Evolutionary conservation across 73 alveolate genomes (phyloP).

Genomic region (Halteria grandinella): DNA sequence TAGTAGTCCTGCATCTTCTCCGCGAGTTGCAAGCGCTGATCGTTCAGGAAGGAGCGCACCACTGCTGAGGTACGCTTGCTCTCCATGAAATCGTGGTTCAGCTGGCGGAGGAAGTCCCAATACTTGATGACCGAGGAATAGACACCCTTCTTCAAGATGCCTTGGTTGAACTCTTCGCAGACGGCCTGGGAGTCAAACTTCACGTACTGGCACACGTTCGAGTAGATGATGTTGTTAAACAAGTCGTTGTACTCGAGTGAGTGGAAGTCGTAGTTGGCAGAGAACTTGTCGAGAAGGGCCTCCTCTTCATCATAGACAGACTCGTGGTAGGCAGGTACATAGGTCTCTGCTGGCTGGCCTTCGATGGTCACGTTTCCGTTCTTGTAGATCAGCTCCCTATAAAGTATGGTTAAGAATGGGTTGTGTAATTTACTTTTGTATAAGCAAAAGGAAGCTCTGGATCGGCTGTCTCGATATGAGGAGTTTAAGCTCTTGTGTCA

Average conservation of each 20-base stretch:
- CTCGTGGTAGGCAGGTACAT: conserved; percentile 25
- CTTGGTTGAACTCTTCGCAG: conserved; percentile 45
- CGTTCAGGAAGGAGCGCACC: conserved; percentile 20
- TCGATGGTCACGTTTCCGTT: conserved; percentile 44
- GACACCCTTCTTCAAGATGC: conserved; percentile 52
- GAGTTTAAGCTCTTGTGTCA: conserved; percentile 41
- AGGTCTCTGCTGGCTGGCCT: background rate
- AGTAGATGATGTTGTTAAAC: conserved; percentile 48
- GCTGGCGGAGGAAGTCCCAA: conserved; percentile 56
- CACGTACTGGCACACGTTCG: conserved; percentile 47
- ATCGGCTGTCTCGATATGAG: conserved; percentile 43
- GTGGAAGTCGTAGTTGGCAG: conserved; percentile 44
- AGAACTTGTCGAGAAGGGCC: conserved; percentile 24
- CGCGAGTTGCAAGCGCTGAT: conserved; percentile 34
- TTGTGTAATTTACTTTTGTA: conserved; percentile 23
- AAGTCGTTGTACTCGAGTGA: conserved; percentile 38
- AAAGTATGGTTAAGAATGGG: too few relatives aligned
- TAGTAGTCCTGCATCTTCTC: conserved; percentile 46
- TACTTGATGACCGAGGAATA: conserved; percentile 53
- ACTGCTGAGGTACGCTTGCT: conserved; percentile 9
- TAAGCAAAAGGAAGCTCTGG: conserved; percentile 27
- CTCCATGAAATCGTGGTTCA: conserved; percentile 54
- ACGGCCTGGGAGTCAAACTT: background rate
- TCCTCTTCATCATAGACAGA: conserved; percentile 50
- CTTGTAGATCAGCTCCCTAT: conserved; percentile 51